Conservation (phyloP, 2,329 filamentous ascomycete genomes). For the Bipolaris zeicola region DNA sequence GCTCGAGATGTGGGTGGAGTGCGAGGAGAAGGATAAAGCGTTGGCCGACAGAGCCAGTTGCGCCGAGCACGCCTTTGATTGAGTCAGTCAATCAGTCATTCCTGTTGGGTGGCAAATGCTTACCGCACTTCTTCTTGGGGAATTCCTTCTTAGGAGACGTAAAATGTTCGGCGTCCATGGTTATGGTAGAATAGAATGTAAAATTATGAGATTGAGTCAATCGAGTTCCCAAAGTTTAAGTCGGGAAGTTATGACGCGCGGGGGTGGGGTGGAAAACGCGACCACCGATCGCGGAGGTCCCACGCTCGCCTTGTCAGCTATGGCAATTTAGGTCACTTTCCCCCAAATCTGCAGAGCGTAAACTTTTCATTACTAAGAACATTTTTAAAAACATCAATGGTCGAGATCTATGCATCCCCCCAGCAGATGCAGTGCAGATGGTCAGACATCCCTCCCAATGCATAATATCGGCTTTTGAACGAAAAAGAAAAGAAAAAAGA, state of each 20-base stretch:
- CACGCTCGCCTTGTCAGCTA: background rate
- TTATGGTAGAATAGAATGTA: conserved; percentile 24
- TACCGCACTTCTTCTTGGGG: conserved; percentile 60
- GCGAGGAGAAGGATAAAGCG: conserved; percentile 92
- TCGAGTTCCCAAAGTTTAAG: conserved; percentile 22
- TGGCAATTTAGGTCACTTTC: background rate
- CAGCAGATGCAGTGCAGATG: conserved; percentile 17
- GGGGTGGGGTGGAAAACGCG: conserved; percentile 30
- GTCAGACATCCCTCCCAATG: conserved; percentile 30
- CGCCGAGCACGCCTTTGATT: conserved; percentile 71
- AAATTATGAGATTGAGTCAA: conserved; percentile 29
- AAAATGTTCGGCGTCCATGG: conserved; percentile 54
- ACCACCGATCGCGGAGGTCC: conserved; percentile 34
- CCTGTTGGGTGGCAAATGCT: conserved; percentile 47
- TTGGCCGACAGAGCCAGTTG: conserved; percentile 92
- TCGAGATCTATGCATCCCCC: conserved; percentile 3
- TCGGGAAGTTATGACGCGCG: conserved; percentile 31
- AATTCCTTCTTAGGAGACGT: conserved; percentile 49
- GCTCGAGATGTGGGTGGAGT: conserved; percentile 82
- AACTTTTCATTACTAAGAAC: conserved; percentile 1
- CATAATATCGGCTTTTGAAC: conserved; percentile 6
- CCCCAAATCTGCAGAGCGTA: background rate
- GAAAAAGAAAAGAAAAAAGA: conserved; percentile 1
- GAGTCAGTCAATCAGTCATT: conserved; percentile 16
- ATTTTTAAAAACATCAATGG: background rate